Evolutionary conservation across 2,329 filamentous ascomycete genomes (phyloP).

Genomic region (Blumeria graminis): DNA sequence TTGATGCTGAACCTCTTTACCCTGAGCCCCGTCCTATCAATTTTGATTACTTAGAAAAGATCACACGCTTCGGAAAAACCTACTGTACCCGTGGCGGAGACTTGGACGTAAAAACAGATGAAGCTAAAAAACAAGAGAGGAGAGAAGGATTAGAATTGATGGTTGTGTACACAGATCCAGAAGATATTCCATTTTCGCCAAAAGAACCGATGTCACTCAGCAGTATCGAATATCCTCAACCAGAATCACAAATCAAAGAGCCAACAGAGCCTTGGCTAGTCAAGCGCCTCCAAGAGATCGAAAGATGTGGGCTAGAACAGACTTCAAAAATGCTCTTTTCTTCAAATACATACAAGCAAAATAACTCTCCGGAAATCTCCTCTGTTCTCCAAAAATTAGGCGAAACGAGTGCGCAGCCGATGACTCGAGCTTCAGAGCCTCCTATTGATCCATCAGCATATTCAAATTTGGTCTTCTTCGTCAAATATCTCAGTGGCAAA

Average conservation of each 20-base stretch:
- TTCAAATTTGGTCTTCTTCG: slow-evolving; percentile 8
- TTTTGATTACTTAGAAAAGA: slow-evolving; percentile 16
- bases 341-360: background rate
- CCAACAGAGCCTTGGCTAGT: slow-evolving; percentile 11
- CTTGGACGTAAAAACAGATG: slow-evolving; percentile 25
- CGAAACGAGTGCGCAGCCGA: slow-evolving; percentile 1
- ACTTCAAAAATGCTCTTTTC: slow-evolving; percentile 2
- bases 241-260: slow-evolving; percentile 7
- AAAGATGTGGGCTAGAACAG: slow-evolving; percentile 11
- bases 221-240: slow-evolving; percentile 2
- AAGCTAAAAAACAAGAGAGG: slow-evolving; percentile 29
- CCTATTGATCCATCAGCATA: slow-evolving; percentile 7
- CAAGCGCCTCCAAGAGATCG: slow-evolving; percentile 12
- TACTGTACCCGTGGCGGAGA: slow-evolving; percentile 30
- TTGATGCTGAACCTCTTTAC: slow-evolving; percentile 25
- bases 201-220: slow-evolving; percentile 12
- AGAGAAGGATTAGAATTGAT: slow-evolving; percentile 36
- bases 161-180: slow-evolving; percentile 17
- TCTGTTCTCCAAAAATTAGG: slow-evolving; percentile 7
- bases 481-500: slow-evolving; percentile 20
- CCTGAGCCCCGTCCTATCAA: slow-evolving; percentile 23
- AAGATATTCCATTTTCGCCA: slow-evolving; percentile 15
- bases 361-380: slow-evolving; percentile 4
- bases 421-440: background rate
- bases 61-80: slow-evolving; percentile 21